Evolutionary conservation across 495 filamentous ascomycete species (phyloP).

Genomic region (Xylaria venustula): DNA sequence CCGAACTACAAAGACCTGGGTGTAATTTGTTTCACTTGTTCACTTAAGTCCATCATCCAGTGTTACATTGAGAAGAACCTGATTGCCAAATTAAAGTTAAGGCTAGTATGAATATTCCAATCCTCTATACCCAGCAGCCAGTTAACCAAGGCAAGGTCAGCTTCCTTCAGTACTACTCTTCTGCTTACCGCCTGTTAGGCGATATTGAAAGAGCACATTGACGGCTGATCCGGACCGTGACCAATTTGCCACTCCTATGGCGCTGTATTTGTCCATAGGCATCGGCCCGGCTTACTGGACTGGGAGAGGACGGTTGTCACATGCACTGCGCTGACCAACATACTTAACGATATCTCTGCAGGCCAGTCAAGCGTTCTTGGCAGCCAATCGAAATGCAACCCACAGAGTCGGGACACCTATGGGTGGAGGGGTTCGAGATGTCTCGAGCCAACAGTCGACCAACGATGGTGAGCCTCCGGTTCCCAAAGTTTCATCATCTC

Average conservation of each 20-base stretch:
- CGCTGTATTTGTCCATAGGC: not conserved
- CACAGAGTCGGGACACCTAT: not conserved
- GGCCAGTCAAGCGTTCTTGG: slow-evolving; percentile 4
- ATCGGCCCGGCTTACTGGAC: not conserved
- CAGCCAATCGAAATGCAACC: not conserved
- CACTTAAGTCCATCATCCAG: no score
- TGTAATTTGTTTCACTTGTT: no score
- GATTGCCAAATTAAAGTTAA: no score
- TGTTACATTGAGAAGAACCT: no score
- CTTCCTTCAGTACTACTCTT: no score
- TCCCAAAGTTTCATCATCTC: not conserved
- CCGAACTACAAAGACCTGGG: no score
- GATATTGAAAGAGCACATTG: not conserved
- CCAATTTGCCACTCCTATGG: not conserved
- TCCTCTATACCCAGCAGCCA: no score
- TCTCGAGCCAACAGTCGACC: not conserved
- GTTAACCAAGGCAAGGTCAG: no score
- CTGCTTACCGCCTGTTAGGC: not conserved
- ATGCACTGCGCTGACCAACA: not conserved
- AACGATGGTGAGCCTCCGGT: not conserved
- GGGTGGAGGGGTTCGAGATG: not conserved
- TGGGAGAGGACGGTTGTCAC: not conserved
- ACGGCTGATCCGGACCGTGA: not conserved
- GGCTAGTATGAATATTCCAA: no score
- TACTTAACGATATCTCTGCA: not conserved